Percentiles rank a stretch among this genome's conserved stretches.
phyloP scores from a whole-genome alignment of 1,284 basidiomycete species.

The Pterula multifida region DNA sequence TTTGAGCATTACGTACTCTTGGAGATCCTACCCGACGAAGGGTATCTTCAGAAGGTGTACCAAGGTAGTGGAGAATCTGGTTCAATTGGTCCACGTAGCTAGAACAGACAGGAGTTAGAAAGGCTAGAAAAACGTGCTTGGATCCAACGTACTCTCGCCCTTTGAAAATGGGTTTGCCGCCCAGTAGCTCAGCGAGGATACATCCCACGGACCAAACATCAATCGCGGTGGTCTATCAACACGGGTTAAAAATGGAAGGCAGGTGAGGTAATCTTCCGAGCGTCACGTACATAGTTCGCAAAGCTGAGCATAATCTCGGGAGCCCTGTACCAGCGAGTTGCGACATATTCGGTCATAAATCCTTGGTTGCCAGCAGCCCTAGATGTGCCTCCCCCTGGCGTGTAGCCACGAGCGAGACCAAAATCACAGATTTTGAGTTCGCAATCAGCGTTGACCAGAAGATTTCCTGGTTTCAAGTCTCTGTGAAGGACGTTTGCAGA shows the following conservation, averaged over 20 bases:
- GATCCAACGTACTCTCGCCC: conserved; percentile 74
- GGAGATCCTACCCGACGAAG: conserved; percentile 90
- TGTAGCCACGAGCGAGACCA: conserved; percentile 92
- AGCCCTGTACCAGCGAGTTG: conserved; percentile 95
- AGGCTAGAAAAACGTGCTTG: conserved; percentile 1
- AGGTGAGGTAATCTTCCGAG: conserved; percentile 4
- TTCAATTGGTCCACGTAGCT: conserved; percentile 98
- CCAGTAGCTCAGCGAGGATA: conserved; percentile 92
- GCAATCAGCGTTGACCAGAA: conserved; percentile 97
- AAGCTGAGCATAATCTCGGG: conserved; percentile 98
- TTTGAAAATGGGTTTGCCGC: conserved; percentile 97
- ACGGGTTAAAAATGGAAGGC: conserved; percentile 2
- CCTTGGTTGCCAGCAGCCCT: conserved; percentile 74
- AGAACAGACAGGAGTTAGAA: conserved; percentile 8
- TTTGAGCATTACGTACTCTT: conserved; percentile 35
- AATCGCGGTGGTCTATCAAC: conserved; percentile 62
- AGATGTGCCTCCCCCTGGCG: conserved; percentile 60
- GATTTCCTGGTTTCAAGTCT: conserved; percentile 93
- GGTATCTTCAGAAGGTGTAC: conserved; percentile 94
- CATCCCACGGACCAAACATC: conserved; percentile 99
- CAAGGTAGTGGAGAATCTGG: conserved; percentile 95
- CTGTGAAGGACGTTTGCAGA: conserved; percentile 97
- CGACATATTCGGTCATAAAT: conserved; percentile 99
- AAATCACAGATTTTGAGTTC: conserved; percentile 99
- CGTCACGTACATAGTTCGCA: conserved; percentile 76